phyloP scores from a whole-genome alignment of 1,284 basidiomycete species.

The Malassezia psittaci region DNA sequence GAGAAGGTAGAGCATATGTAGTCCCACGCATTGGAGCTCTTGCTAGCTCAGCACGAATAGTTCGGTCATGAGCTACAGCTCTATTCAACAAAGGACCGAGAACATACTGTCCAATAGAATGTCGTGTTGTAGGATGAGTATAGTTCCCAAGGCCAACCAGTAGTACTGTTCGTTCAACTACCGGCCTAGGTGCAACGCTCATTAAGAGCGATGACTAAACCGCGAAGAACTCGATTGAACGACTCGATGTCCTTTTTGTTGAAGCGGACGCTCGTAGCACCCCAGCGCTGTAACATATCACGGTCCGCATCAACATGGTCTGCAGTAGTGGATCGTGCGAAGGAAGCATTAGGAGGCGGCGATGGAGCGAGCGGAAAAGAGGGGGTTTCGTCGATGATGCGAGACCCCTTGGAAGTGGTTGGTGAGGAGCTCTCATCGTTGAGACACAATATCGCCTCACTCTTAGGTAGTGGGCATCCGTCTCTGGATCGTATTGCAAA shows the following conservation, averaged over 20 bases:
- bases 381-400: conserved; percentile 9
- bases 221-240: not conserved
- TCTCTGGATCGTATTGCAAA: conserved; percentile 76
- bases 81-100: not conserved
- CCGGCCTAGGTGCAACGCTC: not conserved
- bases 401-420: conserved; percentile 35
- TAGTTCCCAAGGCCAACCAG: conserved; percentile 16
- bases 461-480: conserved; percentile 81
- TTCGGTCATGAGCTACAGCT: conserved; percentile 2
- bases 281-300: not conserved
- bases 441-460: conserved; percentile 62
- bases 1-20: not conserved
- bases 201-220: conserved; percentile 10
- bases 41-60: not conserved
- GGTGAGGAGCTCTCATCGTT: conserved; percentile 59
- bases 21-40: not conserved
- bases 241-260: not conserved
- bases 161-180: conserved; percentile 9
- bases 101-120: conserved; percentile 16
- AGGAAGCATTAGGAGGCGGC: not conserved
- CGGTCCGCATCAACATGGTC: conserved; percentile 5
- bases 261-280: not conserved
- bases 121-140: conserved; percentile 14
- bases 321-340: conserved; percentile 5
- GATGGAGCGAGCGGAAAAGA: not conserved